phyloP scores from a whole-genome alignment of 2,329 filamentous ascomycete species.

The Cryphonectria radicalis region DNA sequence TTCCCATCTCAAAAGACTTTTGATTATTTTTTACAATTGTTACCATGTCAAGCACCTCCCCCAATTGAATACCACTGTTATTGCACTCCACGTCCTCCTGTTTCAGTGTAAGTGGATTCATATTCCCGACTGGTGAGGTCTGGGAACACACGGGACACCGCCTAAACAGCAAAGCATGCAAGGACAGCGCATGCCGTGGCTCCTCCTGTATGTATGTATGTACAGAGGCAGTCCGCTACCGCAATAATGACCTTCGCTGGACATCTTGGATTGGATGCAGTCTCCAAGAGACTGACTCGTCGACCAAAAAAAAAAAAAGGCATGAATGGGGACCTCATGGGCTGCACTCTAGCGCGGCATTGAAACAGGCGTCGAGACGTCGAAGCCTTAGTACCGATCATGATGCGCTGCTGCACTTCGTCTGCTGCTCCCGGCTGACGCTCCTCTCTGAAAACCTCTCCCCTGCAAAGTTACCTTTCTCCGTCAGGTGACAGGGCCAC shows the following conservation, averaged over 20 bases:
- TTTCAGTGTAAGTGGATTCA: background rate
- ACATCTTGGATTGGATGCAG: background rate
- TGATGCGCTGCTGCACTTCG: background rate
- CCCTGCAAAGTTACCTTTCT: background rate
- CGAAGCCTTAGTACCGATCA: background rate
- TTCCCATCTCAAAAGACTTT: background rate
- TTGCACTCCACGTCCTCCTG: background rate
- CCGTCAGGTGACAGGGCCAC: background rate
- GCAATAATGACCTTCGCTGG: background rate
- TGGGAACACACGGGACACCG: background rate
- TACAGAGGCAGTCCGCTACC: background rate
- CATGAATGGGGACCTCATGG: background rate
- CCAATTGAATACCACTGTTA: background rate
- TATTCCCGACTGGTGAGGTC: background rate
- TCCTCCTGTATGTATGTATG: background rate
- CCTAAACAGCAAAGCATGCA: background rate
- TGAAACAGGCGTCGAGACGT: background rate
- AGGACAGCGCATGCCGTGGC: slow-evolving; percentile 2
- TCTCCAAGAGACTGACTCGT: background rate
- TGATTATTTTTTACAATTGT: background rate
- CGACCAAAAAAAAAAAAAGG: background rate
- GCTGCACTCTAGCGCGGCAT: background rate
- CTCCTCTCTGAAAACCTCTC: background rate
- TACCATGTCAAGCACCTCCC: background rate
- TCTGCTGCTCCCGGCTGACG: background rate